Evolutionary conservation across 2,329 filamentous ascomycete species (phyloP), one percentile per base, ranked within the genome.

Genomic region (Aspergillus sp.): DNA sequence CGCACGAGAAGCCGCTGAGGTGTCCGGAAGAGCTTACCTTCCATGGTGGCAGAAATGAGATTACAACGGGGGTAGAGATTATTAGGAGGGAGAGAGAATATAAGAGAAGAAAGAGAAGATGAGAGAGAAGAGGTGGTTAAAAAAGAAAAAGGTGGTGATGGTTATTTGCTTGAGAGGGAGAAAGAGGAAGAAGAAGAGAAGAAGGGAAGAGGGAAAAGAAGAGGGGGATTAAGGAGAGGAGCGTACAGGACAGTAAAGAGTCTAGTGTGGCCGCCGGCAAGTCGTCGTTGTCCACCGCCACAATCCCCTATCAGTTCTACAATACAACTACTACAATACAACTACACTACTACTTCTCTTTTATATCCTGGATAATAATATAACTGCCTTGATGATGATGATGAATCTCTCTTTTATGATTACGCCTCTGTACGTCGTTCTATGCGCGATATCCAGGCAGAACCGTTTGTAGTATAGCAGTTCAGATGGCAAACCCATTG

Each of bases 11-110:
- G 55, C 51, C 54, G 60, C 56, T 62, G 60, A 62, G 58, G 65
- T 62, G 62, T 61, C 58, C 37, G 51, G 56, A 66, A 59, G 25
- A 67, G 72, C 79, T 75, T 81, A 85, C 82, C 82, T 77, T 85
- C 80, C 80, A 83, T 83, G 71, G 69, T 78, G 76, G 70, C 66
- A 50, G 58, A 60, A 54, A 58, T 55, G 56, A 52, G 53, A 53
- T 56, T 61, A 58, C 56, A 61, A 62, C 61, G 60, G 57, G 57
- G 56, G 61, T 50, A 52, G 52, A 57, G 51, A 65, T 46, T 56
- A 53, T 45, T 44, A 35, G 39, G 44, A 45, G 41, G 30, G 27
- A 42, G 20, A 27, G 38, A 42, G 60, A 64, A 55, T 63, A 59
- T 60, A 45, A 38, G 61, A 60, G 62, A 59, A 54, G 49, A 57